Conservation (phyloP, 1,284 basidiomycete species). For the Puccinia sorghi region DNA sequence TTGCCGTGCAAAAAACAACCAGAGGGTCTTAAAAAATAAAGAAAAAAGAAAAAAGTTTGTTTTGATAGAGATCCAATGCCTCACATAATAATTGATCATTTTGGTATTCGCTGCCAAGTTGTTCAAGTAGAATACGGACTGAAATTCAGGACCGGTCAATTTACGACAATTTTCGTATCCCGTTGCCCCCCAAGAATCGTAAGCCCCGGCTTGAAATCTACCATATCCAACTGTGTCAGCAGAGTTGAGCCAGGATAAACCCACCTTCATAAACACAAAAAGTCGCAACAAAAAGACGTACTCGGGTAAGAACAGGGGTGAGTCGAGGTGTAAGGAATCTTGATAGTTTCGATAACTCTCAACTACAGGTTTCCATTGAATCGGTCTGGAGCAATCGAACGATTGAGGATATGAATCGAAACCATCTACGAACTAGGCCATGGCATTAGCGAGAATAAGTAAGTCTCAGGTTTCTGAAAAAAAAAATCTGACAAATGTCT, state of each 20-base stretch:
- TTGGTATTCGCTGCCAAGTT: slow-evolving; percentile 65
- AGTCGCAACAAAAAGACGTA: not conserved
- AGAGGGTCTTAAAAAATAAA: too few species aligned
- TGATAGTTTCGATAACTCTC: slow-evolving; percentile 68
- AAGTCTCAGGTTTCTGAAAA: not conserved
- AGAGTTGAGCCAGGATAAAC: too few species aligned
- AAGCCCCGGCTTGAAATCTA: slow-evolving; percentile 65
- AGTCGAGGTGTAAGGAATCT: slow-evolving; percentile 52
- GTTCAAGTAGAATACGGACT: slow-evolving; percentile 72
- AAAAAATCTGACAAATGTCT: slow-evolving; percentile 36
- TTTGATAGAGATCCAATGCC: slow-evolving; percentile 46
- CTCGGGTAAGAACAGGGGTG: slow-evolving; percentile 53
- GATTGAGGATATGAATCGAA: slow-evolving; percentile 70
- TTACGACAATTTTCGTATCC: slow-evolving; percentile 63
- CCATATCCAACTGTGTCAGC: not conserved
- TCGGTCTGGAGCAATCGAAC: slow-evolving; percentile 71
- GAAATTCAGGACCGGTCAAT: slow-evolving; percentile 70
- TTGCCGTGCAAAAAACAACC: not conserved
- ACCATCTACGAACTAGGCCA: slow-evolving; percentile 62
- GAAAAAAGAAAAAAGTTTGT: not conserved
- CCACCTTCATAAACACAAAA: not conserved
- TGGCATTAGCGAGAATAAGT: not conserved
- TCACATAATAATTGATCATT: slow-evolving; percentile 72
- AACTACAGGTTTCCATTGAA: slow-evolving; percentile 65
- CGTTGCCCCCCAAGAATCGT: slow-evolving; percentile 66